phyloP scores from a whole-genome alignment of 2,329 filamentous ascomycete species.

The Alternaria sp. region DNA sequence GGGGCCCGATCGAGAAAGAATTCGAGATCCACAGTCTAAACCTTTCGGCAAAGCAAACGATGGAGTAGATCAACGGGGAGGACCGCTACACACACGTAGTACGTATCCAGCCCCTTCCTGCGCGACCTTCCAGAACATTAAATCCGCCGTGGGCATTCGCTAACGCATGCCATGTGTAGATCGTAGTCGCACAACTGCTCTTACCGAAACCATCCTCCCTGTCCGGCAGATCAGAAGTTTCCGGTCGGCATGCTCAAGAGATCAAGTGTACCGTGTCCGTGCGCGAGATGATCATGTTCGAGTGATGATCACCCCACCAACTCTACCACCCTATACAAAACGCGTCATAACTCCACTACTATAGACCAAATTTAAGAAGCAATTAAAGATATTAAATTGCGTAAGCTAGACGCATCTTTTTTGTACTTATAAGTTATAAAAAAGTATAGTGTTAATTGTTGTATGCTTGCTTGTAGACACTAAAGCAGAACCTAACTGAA shows the following conservation, averaged over 20 bases:
- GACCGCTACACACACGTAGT: conserved; percentile 63
- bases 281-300: too few relatives aligned
- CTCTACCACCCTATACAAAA: too few relatives aligned
- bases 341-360: too few relatives aligned
- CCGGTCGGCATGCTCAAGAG: conserved; percentile 24
- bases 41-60: conserved; percentile 62
- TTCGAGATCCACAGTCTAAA: conserved; percentile 63
- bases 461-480: conserved; percentile 53
- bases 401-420: too few relatives aligned
- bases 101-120: conserved; percentile 22
- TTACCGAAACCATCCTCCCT: conserved; percentile 44
- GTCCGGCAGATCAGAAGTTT: conserved; percentile 7
- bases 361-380: too few relatives aligned
- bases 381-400: too few relatives aligned
- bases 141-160: conserved; percentile 12
- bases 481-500: too few relatives aligned
- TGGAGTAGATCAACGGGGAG: conserved; percentile 64
- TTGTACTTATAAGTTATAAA: too few relatives aligned
- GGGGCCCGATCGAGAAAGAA: conserved; percentile 56
- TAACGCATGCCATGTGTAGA: conserved; percentile 37
- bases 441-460: conserved; percentile 55
- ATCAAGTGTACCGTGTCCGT: conserved; percentile 34
- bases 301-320: too few relatives aligned
- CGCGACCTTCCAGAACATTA: conserved; percentile 19
- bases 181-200: conserved; percentile 62